Percentiles rank a stretch among this genome's conserved stretches.
phyloP scores from a whole-genome alignment of 2,329 filamentous ascomycete genomes.

The Chaetothyriales sp. region DNA sequence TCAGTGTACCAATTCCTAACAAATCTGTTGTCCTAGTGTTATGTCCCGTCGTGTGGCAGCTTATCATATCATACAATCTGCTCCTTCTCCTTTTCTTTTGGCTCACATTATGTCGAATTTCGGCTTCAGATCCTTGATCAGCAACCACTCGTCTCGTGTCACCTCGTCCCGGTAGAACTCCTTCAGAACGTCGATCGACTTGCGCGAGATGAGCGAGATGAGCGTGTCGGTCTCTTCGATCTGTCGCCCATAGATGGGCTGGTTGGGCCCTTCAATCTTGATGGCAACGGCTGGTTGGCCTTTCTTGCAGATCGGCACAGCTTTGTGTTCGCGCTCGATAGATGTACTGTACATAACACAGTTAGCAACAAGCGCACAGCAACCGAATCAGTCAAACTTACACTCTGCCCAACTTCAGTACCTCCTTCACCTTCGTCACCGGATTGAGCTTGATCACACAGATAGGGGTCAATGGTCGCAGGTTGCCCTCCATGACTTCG shows the following conservation, averaged over 20 bases:
- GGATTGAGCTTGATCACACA: slow-evolving; percentile 71
- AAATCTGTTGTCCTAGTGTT: too few relatives aligned
- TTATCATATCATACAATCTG: not conserved
- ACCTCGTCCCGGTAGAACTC: slow-evolving; percentile 86
- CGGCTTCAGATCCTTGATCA: slow-evolving; percentile 91
- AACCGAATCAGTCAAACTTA: slow-evolving; percentile 37
- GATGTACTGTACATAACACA: slow-evolving; percentile 47
- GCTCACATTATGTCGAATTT: slow-evolving; percentile 57
- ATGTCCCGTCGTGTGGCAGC: too few relatives aligned
- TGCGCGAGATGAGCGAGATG: slow-evolving; percentile 74
- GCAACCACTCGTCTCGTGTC: slow-evolving; percentile 78
- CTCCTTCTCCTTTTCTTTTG: not conserved
- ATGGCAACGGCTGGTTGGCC: slow-evolving; percentile 93
- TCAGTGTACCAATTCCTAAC: too few relatives aligned
- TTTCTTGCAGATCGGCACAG: slow-evolving; percentile 81
- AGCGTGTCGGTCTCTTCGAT: slow-evolving; percentile 80
- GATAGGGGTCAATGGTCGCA: slow-evolving; percentile 78
- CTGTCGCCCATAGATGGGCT: slow-evolving; percentile 88
- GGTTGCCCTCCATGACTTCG: slow-evolving; percentile 79
- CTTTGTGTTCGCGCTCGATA: slow-evolving; percentile 96
- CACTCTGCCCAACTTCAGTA: slow-evolving; percentile 81
- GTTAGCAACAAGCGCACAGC: slow-evolving; percentile 14
- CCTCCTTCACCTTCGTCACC: slow-evolving; percentile 65
- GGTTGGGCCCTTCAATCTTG: slow-evolving; percentile 89
- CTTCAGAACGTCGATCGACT: slow-evolving; percentile 88